phyloP scores from a whole-genome alignment of 805 yeast species.

The Candida railenensis region DNA sequence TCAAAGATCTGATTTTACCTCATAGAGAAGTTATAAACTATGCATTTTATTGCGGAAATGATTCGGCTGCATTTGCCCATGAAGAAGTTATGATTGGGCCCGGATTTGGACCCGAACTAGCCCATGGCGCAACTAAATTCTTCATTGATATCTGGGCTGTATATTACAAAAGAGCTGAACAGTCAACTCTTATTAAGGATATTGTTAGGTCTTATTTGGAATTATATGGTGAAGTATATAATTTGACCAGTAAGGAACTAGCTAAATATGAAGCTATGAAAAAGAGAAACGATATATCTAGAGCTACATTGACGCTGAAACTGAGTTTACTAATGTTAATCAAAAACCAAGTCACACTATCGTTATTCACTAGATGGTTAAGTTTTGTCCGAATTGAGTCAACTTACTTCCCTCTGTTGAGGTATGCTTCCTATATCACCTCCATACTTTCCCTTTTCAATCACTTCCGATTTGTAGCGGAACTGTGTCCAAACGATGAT shows the following conservation, averaged over 20 bases:
- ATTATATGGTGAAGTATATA: conserved; percentile 14
- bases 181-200: conserved; percentile 9
- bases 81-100: background rate
- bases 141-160: conserved; percentile 15
- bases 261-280: background rate
- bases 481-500: background rate
- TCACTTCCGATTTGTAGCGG: conserved; percentile 20
- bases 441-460: conserved; percentile 23
- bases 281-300: conserved; percentile 14
- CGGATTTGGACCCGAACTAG: background rate
- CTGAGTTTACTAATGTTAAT: conserved; percentile 15
- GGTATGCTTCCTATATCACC: conserved; percentile 26
- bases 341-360: conserved; percentile 15
- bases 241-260: conserved; percentile 5
- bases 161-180: conserved; percentile 19
- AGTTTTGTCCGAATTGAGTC: conserved; percentile 25
- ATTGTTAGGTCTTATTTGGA: conserved; percentile 17
- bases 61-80: background rate
- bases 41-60: conserved; percentile 6
- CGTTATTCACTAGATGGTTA: conserved; percentile 23
- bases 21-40: conserved; percentile 15
- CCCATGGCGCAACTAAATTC: background rate
- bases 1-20: conserved; percentile 25
- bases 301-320: conserved; percentile 21
- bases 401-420: conserved; percentile 26